Evolutionary conservation across 148 eudicot species (phyloP).

Genomic region (Silene uniflora): DNA sequence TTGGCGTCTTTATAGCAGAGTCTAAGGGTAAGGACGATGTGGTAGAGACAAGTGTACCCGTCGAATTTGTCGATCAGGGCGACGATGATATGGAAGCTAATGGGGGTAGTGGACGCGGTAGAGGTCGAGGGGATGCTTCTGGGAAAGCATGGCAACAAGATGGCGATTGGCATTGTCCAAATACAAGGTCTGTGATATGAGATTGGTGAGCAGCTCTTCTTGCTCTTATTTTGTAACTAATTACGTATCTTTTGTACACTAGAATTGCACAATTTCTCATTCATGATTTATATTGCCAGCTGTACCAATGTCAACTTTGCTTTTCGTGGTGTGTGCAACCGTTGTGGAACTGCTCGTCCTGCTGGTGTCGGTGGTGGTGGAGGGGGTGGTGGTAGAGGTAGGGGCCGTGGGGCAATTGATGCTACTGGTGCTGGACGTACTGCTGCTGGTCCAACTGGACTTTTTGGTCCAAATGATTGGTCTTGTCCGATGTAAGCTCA

Average conservation of each 20-base stretch:
- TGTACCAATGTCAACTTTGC: slow-evolving; percentile 94
- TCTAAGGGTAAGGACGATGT: slow-evolving; percentile 78
- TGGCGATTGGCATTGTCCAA: slow-evolving; percentile 96
- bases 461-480: slow-evolving; percentile 99
- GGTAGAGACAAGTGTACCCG: slow-evolving; percentile 37
- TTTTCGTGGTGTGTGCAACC: slow-evolving; percentile 97
- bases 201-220: slow-evolving; percentile 96
- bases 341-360: slow-evolving; percentile 98
- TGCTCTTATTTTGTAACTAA: slow-evolving; percentile 28
- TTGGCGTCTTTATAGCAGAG: slow-evolving; percentile 85
- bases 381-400: slow-evolving; percentile 82
- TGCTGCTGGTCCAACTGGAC: slow-evolving; percentile 64
- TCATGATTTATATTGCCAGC: slow-evolving; percentile 44
- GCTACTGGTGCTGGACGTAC: slow-evolving; percentile 51
- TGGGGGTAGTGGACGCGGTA: slow-evolving; percentile 63
- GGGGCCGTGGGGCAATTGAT: slow-evolving; percentile 76
- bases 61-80: slow-evolving; percentile 36
- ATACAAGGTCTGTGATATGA: slow-evolving; percentile 99
- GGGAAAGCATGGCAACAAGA: slow-evolving; percentile 96
- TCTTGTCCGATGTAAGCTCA: slow-evolving; percentile 89
- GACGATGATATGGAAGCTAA: slow-evolving; percentile 46
- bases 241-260: not conserved
- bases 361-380: slow-evolving; percentile 67
- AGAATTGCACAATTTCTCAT: slow-evolving; percentile 27
- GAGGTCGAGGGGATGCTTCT: slow-evolving; percentile 73